Evolutionary conservation across 2,329 filamentous ascomycete genomes (phyloP).

Genomic region (Byssochlamys sp.): DNA sequence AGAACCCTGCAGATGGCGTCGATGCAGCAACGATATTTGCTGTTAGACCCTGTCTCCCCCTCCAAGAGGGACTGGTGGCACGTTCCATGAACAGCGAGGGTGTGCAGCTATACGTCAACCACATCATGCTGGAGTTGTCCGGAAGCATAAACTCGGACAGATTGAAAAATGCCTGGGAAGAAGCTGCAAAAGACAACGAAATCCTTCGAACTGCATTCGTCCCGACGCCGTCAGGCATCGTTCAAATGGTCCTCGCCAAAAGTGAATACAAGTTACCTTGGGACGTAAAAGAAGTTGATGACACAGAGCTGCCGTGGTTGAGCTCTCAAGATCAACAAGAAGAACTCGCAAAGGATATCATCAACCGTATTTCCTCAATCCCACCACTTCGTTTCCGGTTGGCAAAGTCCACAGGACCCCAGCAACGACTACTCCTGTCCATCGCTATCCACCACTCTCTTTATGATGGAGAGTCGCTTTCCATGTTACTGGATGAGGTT

Average conservation of each 20-base stretch:
- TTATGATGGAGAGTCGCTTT: conserved; percentile 27
- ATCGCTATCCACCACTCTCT: conserved; percentile 30
- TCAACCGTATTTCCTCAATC: conserved; percentile 13
- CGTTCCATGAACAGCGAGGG: conserved; percentile 23
- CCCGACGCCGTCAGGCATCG: conserved; percentile 23
- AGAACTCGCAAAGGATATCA: conserved; percentile 15
- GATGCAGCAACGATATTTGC: conserved; percentile 7
- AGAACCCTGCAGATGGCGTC: conserved; percentile 6
- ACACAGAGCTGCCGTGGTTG: conserved; percentile 8
- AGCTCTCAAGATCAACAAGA: conserved; percentile 4
- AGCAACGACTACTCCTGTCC: conserved; percentile 13
- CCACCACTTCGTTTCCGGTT: conserved; percentile 22
- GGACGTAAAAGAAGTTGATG: conserved; percentile 11
- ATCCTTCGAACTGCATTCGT: conserved; percentile 33
- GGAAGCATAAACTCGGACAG: conserved; percentile 15
- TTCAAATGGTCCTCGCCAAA: conserved; percentile 24
- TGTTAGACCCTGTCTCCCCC: conserved; percentile 21
- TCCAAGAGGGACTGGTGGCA: conserved; percentile 29
- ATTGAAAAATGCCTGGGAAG: conserved; percentile 20
- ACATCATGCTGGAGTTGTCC: conserved; percentile 26
- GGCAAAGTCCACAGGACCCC: conserved; percentile 5
- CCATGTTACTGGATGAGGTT: conserved; percentile 25
- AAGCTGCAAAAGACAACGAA: conserved; percentile 22
- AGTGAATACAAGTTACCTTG: conserved; percentile 10
- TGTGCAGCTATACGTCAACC: conserved; percentile 31